Percentiles rank a stretch among this genome's conserved stretches.
These are phyloP conservation scores for Nannochloris sp. DNA, from an alignment of 139 green algal species.

Conservation along the genomic window DNA sequence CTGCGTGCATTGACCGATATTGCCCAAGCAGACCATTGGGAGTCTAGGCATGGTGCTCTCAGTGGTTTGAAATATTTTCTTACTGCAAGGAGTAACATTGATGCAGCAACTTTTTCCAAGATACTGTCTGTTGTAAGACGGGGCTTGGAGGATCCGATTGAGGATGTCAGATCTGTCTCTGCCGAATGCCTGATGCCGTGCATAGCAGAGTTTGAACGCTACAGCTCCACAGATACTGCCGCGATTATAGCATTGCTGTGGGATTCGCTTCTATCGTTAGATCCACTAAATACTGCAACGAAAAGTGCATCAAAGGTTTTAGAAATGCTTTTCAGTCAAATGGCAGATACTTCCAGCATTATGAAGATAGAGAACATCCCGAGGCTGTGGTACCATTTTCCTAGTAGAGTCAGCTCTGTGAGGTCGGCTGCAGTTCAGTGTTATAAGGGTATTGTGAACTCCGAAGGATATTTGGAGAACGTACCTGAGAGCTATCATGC, in stretches of 20 bases:
- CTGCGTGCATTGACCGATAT: conserved; percentile 53
- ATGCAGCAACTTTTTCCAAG: conserved; percentile 38
- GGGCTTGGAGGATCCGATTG: conserved; percentile 68
- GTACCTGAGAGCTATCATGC: too few species aligned
- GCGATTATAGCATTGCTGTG: conserved; percentile 49
- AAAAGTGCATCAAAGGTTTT: conserved; percentile 67
- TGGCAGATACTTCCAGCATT: background rate
- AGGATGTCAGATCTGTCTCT: conserved; percentile 86
- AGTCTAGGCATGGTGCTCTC: conserved; percentile 65
- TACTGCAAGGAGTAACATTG: conserved; percentile 32
- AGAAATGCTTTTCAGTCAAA: background rate
- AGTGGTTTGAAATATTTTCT: conserved; percentile 89
- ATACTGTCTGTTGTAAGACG: conserved; percentile 46
- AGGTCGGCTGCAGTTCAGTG: conserved; percentile 55
- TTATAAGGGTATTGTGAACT: background rate
- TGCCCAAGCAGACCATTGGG: conserved; percentile 24
- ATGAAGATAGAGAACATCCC: background rate
- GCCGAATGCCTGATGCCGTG: conserved; percentile 79
- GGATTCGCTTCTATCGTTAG: conserved; percentile 63
- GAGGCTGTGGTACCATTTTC: conserved; percentile 69
- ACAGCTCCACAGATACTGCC: conserved; percentile 6
- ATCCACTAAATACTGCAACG: conserved; percentile 75
- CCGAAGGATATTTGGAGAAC: background rate
- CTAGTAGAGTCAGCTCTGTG: conserved; percentile 64
- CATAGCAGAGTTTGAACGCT: conserved; percentile 36